Evolutionary conservation across 108 stramenopile species (phyloP), one percentile per base, ranked within the genome.

Genomic region (Phaeodactylum tricornutum): DNA sequence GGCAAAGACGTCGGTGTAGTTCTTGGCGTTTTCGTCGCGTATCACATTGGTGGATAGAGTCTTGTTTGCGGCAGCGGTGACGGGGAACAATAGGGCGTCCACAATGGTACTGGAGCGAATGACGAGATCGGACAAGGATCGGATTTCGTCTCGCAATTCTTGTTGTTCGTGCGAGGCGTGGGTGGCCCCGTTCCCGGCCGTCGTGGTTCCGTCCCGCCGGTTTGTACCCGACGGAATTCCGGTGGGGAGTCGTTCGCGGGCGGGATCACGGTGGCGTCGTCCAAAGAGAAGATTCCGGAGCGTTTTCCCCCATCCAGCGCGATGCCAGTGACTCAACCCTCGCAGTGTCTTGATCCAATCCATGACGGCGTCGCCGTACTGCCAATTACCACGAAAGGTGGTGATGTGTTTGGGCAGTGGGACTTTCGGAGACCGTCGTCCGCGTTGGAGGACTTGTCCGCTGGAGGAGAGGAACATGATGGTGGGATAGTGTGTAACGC

Each of bases 301-400:
- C 23, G 48, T 39, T 58, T 64, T 20, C 73, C 87, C 30, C 66
- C 69, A 39, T 66, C 75, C 42, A 60, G 62, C 62, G 23, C 22
- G 25, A 61, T 88, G 80, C 81, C 81, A 88, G 12, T 55, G 58
- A 50, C 74, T 79, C 49, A 88, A 55, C 23, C 59, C 79, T 29
- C 57, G 62, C 81, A 84, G 81, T n/a, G 76, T 63, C 17, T 58
- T 59, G 17, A 88, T 64, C 87, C 87, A 88, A 64, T 88, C 87
- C 44, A 78, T 46, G 46, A 88, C 52, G 30, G 82, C 62, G 50
- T 88, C 82, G 0, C 43, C 64, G 33, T 76, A 72, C 26, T 73
- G 63, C 80, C 79, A 81, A 60, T 87, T 77, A 0, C 87, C 87
- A 36, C 64, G 74, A 50, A 84, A 88, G 27, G 74, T 67, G 5